Base-by-base conservation (phyloP, 371 early-diverging fungal species). In the Mucor plumbeus region DNA sequence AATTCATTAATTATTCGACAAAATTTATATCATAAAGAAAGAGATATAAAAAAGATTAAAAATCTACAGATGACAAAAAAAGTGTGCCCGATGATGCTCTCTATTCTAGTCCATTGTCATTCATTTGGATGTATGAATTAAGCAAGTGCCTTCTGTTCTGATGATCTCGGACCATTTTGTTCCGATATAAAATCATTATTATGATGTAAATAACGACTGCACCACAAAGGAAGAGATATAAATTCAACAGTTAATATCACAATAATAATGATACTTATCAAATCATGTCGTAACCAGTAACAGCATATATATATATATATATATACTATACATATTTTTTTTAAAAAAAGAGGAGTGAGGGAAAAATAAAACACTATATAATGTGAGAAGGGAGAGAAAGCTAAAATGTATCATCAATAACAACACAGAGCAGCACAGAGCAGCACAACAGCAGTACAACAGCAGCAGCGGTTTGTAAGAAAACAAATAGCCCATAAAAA, bases 111-210 rank as follows among this genome's bases (percentile, higher is more conserved):
- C 38, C 11, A 5, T 38, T 38, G 19, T 48, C 17, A 48, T 19
- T 19, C n/a, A 19, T 8, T 19, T 48, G 48, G n/a, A 21, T 10
- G 5, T 3, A 48, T 48, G 48, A n/a, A 6, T 14, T 7, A 50
- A 50, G 26, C 50, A 26, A 50, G 50, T 21, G 50, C 21, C 19
- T 14, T 50, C 8, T 50, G 50, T 26, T 26, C 50, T 8, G 15
- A 33, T 54, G 54, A 54, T 34, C 54, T 54, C 54, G 54, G 54
- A 33, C 34, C 33, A 26, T 31, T 54, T 26, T 34, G 54, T 54
- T 54, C 54, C 54, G 54, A 54, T 33, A 54, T 54, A 26, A 21
- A 54, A 33, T n/a, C 15, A 33, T 34, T 54, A 54, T 54, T 54
- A 13, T 34, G 13, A 33, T 26, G 34, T 33, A 54, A 34, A 33